A percentile compares a stretch with the other conserved stretches of the same genome.
These are phyloP conservation scores for Zea mays DNA, from an alignment of 176 grass and related monocot genomes.

Conservation along the genomic window DNA sequence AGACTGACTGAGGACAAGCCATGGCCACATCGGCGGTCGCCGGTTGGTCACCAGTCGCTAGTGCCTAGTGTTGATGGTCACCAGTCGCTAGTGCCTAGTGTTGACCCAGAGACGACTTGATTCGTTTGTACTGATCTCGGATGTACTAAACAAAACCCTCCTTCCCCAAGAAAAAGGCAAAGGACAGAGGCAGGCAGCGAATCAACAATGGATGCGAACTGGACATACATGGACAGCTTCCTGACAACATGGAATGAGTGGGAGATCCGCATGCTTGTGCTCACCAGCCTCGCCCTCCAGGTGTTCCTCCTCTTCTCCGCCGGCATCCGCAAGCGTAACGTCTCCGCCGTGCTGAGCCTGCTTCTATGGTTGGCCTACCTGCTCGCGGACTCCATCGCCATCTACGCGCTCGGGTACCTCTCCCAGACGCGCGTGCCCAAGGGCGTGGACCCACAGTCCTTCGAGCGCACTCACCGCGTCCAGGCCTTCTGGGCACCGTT, in stretches of 20 bases:
- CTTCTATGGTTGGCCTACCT: slow-evolving; percentile 52
- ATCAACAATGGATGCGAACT: slow-evolving; percentile 8
- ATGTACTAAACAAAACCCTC: no score
- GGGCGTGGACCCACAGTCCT: background rate
- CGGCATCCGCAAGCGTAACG: slow-evolving; percentile 47
- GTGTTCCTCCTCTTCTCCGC: slow-evolving; percentile 52
- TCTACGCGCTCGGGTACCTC: slow-evolving; percentile 49
- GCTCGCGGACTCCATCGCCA: slow-evolving; percentile 49
- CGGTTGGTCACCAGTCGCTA: background rate
- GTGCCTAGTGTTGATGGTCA: background rate
- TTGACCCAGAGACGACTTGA: slow-evolving; percentile 5
- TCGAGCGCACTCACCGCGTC: slow-evolving; percentile 33
- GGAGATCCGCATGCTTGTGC: slow-evolving; percentile 48
- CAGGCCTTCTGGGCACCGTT: slow-evolving; percentile 45
- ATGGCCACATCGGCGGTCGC: background rate
- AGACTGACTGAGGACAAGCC: slow-evolving; percentile 8
- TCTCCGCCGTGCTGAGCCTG: slow-evolving; percentile 37
- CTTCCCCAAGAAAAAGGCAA: background rate
- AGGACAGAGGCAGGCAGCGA: background rate
- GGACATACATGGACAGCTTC: background rate
- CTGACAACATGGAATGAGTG: slow-evolving; percentile 38
- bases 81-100: background rate
- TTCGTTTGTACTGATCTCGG: background rate
- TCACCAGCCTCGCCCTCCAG: slow-evolving; percentile 48
- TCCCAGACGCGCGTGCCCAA: slow-evolving; percentile 31